These are phyloP conservation scores for Saccharomyces hybrid DNA, from an alignment of 1,139 yeast species.

Conservation along the genomic window DNA sequence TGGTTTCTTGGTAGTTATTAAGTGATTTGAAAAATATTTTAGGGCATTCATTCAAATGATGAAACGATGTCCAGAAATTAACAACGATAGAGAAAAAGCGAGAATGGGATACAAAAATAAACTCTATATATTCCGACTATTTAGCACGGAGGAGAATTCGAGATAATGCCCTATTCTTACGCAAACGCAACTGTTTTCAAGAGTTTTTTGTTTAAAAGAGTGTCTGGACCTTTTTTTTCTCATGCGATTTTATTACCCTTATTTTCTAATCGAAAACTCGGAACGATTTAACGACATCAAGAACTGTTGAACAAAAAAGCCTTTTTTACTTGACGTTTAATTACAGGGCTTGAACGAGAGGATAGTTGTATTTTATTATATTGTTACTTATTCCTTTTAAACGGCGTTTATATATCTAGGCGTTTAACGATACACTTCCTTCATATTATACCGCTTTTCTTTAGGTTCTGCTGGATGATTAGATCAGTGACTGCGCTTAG, in stretches of 20 bases:
- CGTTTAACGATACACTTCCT: neutral
- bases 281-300: neutral
- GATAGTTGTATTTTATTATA: too few species aligned
- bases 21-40: slow-evolving; percentile 16
- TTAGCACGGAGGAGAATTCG: neutral
- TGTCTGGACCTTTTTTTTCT: neutral
- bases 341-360: neutral
- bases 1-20: slow-evolving; percentile 8
- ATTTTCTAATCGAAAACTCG: neutral
- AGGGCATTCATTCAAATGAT: slow-evolving; percentile 19
- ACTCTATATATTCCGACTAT: neutral
- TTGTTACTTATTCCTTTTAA: neutral
- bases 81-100: neutral
- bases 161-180: neutral
- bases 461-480: slow-evolving; percentile 74
- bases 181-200: neutral
- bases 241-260: neutral
- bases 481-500: slow-evolving; percentile 88
- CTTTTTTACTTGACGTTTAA: neutral
- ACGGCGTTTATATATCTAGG: neutral
- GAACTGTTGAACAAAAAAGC: neutral
- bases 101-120: neutral
- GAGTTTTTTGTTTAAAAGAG: neutral
- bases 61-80: neutral
- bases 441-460: slow-evolving; percentile 71